A percentile compares a stretch with the other conserved stretches of the same genome.
These are phyloP conservation scores for Penicillium sp. DNA, from an alignment of 2,329 filamentous ascomycete genomes.

Conservation along the genomic window DNA sequence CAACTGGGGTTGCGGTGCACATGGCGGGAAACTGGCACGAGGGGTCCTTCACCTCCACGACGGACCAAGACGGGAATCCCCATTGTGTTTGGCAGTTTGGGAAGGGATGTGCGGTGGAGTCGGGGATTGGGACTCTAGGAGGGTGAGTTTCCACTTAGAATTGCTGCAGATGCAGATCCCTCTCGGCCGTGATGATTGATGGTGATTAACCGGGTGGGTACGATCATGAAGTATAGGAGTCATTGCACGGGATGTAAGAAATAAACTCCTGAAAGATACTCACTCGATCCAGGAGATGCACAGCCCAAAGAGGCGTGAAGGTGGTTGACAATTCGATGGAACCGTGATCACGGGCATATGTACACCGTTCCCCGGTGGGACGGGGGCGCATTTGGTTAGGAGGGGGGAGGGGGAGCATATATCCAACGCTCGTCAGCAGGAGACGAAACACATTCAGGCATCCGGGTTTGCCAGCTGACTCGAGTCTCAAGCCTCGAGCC, in stretches of 20 bases:
- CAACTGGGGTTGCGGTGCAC: not conserved
- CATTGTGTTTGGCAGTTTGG: constrained; percentile 1
- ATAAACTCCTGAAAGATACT: not conserved
- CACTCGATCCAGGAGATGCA: not conserved
- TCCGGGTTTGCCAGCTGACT: not conserved
- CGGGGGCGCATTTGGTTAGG: not conserved
- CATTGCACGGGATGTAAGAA: not conserved
- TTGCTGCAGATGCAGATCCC: constrained; percentile 13
- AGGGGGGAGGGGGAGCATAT: not conserved
- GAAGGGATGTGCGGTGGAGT: constrained; percentile 11
- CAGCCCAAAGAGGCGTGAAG: not conserved
- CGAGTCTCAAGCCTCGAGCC: not conserved
- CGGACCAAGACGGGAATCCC: not conserved
- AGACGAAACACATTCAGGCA: not conserved
- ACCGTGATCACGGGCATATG: not conserved
- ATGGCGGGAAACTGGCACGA: constrained; percentile 5
- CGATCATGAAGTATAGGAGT: constrained; percentile 5
- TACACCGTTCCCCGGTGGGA: constrained; percentile 2
- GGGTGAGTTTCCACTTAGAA: constrained; percentile 8
- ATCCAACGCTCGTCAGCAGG: not conserved
- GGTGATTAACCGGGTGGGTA: not conserved
- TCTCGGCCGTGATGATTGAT: constrained; percentile 6
- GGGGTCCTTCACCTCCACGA: not conserved
- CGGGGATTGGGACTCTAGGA: constrained; percentile 2
- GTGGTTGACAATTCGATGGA: not conserved